These are phyloP conservation scores for Coemansia sp. DNA, from an alignment of 371 early-diverging fungal species.

Conservation along the genomic window DNA sequence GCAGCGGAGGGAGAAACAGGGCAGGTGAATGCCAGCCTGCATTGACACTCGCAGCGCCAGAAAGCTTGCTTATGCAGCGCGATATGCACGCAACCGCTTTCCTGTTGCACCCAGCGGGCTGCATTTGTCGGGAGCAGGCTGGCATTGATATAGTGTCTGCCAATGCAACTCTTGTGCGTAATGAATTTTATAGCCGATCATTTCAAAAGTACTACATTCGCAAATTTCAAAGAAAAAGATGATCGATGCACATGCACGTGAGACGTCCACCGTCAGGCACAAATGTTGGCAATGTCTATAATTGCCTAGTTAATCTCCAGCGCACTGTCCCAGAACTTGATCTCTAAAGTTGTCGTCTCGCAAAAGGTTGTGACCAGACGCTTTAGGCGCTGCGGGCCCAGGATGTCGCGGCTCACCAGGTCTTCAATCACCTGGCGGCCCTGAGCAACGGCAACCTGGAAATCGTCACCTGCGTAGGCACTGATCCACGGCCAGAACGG, in stretches of 20 bases:
- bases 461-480: slow-evolving; percentile 65
- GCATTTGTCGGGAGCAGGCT: no score
- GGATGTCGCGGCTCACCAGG: slow-evolving; percentile 54
- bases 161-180: neutral
- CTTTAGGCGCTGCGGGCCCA: slow-evolving; percentile 56
- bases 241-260: no score
- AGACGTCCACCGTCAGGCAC: no score
- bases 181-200: slow-evolving; percentile 11
- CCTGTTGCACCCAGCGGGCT: neutral
- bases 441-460: slow-evolving; percentile 63
- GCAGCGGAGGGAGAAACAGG: neutral
- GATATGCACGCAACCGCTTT: neutral
- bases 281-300: no score
- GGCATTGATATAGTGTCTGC: neutral
- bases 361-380: slow-evolving; percentile 68
- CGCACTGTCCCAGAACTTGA: slow-evolving; percentile 74
- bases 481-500: slow-evolving; percentile 81
- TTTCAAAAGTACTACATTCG: neutral
- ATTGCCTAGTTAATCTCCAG: slow-evolving; percentile 18
- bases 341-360: slow-evolving; percentile 67
- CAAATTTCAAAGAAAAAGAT: no score
- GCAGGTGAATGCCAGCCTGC: neutral
- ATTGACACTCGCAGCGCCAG: neutral
- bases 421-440: slow-evolving; percentile 56
- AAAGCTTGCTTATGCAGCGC: neutral